These are phyloP conservation scores for Termitomyces sp. DNA, from an alignment of 1,284 basidiomycete genomes.

Conservation along the genomic window DNA sequence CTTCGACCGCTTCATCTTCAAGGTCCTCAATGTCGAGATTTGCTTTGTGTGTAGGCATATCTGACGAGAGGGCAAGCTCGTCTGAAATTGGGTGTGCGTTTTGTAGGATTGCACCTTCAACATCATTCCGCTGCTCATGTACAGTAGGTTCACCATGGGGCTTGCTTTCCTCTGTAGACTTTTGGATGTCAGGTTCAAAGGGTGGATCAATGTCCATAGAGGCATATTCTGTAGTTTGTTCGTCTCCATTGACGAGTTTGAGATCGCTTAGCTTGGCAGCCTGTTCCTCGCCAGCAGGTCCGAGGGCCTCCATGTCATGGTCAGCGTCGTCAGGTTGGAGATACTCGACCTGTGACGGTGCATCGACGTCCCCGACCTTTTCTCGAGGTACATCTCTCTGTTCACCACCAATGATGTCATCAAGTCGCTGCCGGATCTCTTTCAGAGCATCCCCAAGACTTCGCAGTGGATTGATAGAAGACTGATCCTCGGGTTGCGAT, in stretches of 20 bases:
- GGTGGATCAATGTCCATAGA: slow-evolving; percentile 48
- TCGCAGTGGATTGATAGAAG: slow-evolving; percentile 62
- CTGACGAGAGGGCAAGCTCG: slow-evolving; percentile 19
- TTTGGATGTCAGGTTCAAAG: slow-evolving; percentile 25
- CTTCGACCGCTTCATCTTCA: slow-evolving; percentile 47
- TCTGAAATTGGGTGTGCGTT: slow-evolving; percentile 19
- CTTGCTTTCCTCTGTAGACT: slow-evolving; percentile 20
- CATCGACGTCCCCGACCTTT: slow-evolving; percentile 31
- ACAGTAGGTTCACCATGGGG: slow-evolving; percentile 28
- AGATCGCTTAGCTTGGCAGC: slow-evolving; percentile 80
- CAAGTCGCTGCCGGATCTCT: slow-evolving; percentile 80
- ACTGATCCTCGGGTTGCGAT: slow-evolving; percentile 35
- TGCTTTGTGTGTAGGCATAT: slow-evolving; percentile 26
- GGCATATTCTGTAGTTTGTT: slow-evolving; percentile 30
- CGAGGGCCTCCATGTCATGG: slow-evolving; percentile 85
- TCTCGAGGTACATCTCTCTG: slow-evolving; percentile 27
- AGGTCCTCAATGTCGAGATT: slow-evolving; percentile 37
- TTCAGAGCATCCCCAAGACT: slow-evolving; percentile 84
- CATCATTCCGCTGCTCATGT: slow-evolving; percentile 29
- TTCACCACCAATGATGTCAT: slow-evolving; percentile 73
- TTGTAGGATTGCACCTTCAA: slow-evolving; percentile 47
- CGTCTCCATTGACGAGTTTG: slow-evolving; percentile 64
- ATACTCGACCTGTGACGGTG: slow-evolving; percentile 74
- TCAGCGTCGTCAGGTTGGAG: slow-evolving; percentile 69
- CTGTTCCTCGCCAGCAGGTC: slow-evolving; percentile 80